A percentile compares a stretch with the other conserved stretches of the same genome.
These are phyloP conservation scores for Adansonia madagascariensis DNA, from an alignment of 441 rosid genomes.

Conservation along the genomic window DNA sequence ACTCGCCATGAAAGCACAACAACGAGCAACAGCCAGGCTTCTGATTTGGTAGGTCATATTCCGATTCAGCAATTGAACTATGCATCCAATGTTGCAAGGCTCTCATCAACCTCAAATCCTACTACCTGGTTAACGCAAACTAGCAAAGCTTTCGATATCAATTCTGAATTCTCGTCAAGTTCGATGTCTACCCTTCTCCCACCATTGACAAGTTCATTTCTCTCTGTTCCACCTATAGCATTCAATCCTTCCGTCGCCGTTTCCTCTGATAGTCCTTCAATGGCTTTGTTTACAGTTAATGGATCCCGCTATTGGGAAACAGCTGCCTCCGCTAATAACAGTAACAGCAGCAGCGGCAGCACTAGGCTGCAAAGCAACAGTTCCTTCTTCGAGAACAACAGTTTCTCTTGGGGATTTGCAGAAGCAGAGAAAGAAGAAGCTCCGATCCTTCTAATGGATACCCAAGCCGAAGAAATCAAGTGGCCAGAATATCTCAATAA, in stretches of 20 bases:
- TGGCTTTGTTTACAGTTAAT: constrained; percentile 34
- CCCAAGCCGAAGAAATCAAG: constrained; percentile 47
- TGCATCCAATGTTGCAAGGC: constrained; percentile 38
- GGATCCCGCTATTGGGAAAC: constrained; percentile 51
- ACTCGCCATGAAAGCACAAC: constrained; percentile 11
- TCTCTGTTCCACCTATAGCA: constrained; percentile 39
- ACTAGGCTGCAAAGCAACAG: constrained; percentile 30
- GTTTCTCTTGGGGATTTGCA: constrained; percentile 54
- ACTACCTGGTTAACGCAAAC: constrained; percentile 47
- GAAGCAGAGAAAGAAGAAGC: constrained; percentile 49
- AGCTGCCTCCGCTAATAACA: constrained; percentile 37
- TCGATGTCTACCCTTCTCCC: constrained; percentile 42
- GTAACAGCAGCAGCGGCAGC: constrained; percentile 35
- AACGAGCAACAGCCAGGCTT: constrained; percentile 35
- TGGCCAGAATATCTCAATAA: constrained; percentile 57
- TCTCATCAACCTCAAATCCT: constrained; percentile 38
- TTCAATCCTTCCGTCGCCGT: constrained; percentile 38
- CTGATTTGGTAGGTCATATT: constrained; percentile 46
- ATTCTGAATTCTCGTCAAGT: constrained; percentile 48
- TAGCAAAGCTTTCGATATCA: constrained; percentile 41
- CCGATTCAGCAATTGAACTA: constrained; percentile 52
- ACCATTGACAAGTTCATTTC: constrained; percentile 41
- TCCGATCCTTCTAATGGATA: constrained; percentile 39
- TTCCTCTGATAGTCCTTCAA: constrained; percentile 35
- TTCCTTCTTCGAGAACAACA: constrained; percentile 9